Evolutionary conservation across 1,284 basidiomycete species (phyloP), one percentile per base, ranked within the genome.

Genomic region (Phylloporus sp.): DNA sequence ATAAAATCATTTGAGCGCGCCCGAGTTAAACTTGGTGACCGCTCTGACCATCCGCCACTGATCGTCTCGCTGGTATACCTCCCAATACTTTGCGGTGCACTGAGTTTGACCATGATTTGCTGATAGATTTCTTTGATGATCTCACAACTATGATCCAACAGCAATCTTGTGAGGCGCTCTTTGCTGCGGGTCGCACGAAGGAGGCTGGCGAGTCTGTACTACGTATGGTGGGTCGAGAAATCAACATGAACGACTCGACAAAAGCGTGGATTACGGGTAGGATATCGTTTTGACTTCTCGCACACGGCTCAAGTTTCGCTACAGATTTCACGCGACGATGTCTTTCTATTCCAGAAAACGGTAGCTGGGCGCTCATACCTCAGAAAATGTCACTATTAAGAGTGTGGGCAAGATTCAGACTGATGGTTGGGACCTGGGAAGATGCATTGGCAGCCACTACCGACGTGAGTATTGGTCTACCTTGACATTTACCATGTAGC

Each of bases 361-460:
- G 19, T 35, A 29, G 20, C 20, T 4, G 17, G 25, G 12, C 7
- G n/a, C 32, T 5, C 5, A 35, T 20, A 6, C 20, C 27, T 11
- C 27, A 11, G 8, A 32, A 52, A 14, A 25, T 19, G 10, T 5
- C 29, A 25, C 60, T 86, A 79, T 90, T 71, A 49, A 52, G 10
- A 11, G 53, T 53, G 37, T 71, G 69, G 69, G 55, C 49, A 12
- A 63, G 53, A 32, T 6, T 59, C 7, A 63, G 39, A 37, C 19
- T 71, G n/a, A 5, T 8, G 4, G 20, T 5, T 27, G 19, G 53
- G 1, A 59, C 64, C 6, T 70, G 69, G 69, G 37, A 45, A 32
- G 49, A 71, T 29, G 59, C 53, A 20, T 55, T 70, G 59, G 19
- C 45, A 88, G 12, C 85, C 85, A 11, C 73, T 69, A 76, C 39